Base-by-base conservation (phyloP, 257 asterid species). In the Ajuga chamaepitys region DNA sequence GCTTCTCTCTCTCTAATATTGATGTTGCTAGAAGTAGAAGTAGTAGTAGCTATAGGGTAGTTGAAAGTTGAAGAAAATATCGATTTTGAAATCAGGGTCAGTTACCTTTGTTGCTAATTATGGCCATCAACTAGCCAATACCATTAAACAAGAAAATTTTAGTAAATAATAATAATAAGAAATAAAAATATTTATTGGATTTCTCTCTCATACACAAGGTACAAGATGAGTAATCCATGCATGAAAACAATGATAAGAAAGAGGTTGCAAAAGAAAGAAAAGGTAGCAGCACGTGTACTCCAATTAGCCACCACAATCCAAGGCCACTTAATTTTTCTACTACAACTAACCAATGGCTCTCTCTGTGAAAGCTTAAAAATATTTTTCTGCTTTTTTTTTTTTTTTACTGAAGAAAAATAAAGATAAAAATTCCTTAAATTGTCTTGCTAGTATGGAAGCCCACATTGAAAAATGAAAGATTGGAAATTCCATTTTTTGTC, bases 21-120 rank as follows among this genome's bases (percentile, higher is more conserved):
- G 62, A 35, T 58, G 38, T 61, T 37, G 26, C 37, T 71, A 67
- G 81, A 25, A 71, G 72, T 48, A 59, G 74, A 1, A 28, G n/a
- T n/a, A n/a, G n/a, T 37, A 61, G 77, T 67, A 72, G 81, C 69
- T 56, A 38, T 63, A 71, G 62, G 66, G 72, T 77, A 57, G 81
- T 77, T 76, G 81, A 72, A 72, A 71, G 75, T 56, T 67, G 66
- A 76, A 76, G 81, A 75, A 71, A 68, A 66, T 50, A 60, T 75
- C 58, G 53, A 48, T 41, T 73, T 26, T 75, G 57, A 58, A 70
- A 64, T 32, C 70, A 60, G 77, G 67, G 79, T 62, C 58, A 28
- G 72, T 66, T 55, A 38, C 58, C 74, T 71, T 71, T 76, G 77
- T 47, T 71, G 74, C 61, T 55, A 60, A 76, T 71, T 74, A 66